Percentiles rank a stretch among this genome's conserved stretches.
phyloP scores from a whole-genome alignment of 148 eudicot genomes.

The Cornus kousa region DNA sequence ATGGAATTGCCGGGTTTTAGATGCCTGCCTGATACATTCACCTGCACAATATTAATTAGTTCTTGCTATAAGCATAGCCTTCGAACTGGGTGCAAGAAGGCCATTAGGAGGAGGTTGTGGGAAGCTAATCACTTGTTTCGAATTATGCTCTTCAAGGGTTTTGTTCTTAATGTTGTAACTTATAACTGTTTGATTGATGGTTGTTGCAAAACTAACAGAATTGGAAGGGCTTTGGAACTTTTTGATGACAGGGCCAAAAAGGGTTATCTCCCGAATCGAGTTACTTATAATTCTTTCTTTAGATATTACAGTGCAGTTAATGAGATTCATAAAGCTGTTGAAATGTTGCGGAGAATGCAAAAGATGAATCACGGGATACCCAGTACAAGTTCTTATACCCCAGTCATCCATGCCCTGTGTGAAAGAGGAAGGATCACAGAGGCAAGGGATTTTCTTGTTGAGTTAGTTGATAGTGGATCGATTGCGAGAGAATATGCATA shows the following conservation, averaged over 20 bases:
- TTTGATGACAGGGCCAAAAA: conserved; percentile 68
- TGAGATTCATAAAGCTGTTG: conserved; percentile 69
- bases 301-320: conserved; percentile 72
- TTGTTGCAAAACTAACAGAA: conserved; percentile 84
- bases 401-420: conserved; percentile 70
- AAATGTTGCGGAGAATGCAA: conserved; percentile 67
- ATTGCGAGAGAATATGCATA: conserved; percentile 84
- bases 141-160: conserved; percentile 75
- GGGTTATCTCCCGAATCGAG: conserved; percentile 63
- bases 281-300: conserved; percentile 78
- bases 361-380: conserved; percentile 56
- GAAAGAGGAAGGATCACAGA: conserved; percentile 65
- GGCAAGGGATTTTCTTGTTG: conserved; percentile 59
- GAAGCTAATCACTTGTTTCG: conserved; percentile 88
- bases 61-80: conserved; percentile 63
- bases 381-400: conserved; percentile 72
- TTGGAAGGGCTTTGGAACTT: conserved; percentile 76
- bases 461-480: conserved; percentile 63
- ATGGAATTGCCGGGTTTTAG: conserved; percentile 87
- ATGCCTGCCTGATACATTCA: conserved; percentile 72
- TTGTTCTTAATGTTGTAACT: conserved; percentile 82
- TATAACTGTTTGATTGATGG: conserved; percentile 86
- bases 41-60: conserved; percentile 78
- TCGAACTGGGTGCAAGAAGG: conserved; percentile 77
- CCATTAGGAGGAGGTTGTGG: conserved; percentile 73